Evolutionary conservation across 352 stramenopile genomes (phyloP), one percentile per base, ranked within the genome.

Genomic region (Blastocystis sp.): DNA sequence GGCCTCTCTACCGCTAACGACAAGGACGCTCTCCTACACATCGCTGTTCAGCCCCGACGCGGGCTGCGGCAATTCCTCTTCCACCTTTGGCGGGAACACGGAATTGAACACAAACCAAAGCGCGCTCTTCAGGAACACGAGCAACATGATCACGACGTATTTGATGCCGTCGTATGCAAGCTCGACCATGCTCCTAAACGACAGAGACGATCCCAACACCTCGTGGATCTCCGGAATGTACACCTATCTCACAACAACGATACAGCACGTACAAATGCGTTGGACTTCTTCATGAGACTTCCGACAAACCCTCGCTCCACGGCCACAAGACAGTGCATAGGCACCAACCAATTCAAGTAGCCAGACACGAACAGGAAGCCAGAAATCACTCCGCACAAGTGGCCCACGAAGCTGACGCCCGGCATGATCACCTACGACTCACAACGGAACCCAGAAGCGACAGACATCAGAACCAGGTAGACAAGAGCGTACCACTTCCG

Each of bases 391-490:
- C 74, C 74, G 50, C 74, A 85, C 10, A 85, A 35, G 29, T 85
- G 74, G 33, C 74, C 74, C 31, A 69, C 70, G 41, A 85, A 85
- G 29, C 74, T 85, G 51, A 85, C 74, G 29, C 74, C 74, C 31
- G 74, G 74, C 16, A 85, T 67, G 66, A 85, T 26, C 4, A 77
- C 66, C 66, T 77, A 29, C 1, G 13, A 41, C 50, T 77, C 10
- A 77, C 2, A 24, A 1, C 3, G 16, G 24, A 12, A 51, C 50
- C 6, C 19, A 77, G n/a, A 60, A 13, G 29, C 55, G 45, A 85
- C 74, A 69, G 74, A 85, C 74, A 85, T 85, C n/a, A 85, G 26
- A 50, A 85, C 70, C 26, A 85, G 61, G 41, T 85, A 85, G 24
- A 85, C 55, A n/a, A 85, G 26, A 45, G 74, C 74, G 33, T 70